Base-by-base conservation (phyloP, 305 asterid genomes). In the Withania somnifera region DNA sequence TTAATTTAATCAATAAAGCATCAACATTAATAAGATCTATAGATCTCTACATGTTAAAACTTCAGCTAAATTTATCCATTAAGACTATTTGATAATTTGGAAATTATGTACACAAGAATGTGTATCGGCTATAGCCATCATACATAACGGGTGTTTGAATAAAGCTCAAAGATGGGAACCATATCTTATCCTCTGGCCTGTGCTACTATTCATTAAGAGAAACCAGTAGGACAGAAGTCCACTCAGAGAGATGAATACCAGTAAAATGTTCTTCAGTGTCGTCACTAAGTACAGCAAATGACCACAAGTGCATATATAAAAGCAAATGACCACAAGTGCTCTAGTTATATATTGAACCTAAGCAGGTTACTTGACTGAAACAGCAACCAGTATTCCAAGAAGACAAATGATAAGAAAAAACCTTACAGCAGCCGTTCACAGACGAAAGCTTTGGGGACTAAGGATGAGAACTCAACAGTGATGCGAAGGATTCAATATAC, bases 401-500 rank as follows among this genome's bases (percentile, higher is more conserved):
- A 64, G 80, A 75, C 17, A 30, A n/a, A 19, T 19, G 28, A 28
- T 14, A 28, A n/a, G n/a, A n/a, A 51, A 17, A 73, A 26, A 4
- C 63, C 47, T n/a, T 50, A 53, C 80, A 76, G 45, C 63, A 50
- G 26, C 47, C 28, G 1, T 75, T 75, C 42, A 51, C 47, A 5
- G 40, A 71, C 50, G 83, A 84, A 79, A 77, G 81, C 78, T 17
- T 34, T 66, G 24, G 3, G 56, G 54, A 77, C 76, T 50, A 50
- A 73, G 64, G 52, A 80, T 57, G 38, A 58, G 67, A 61, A 88
- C 91, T 87, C 87, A 95, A 97, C 90, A 88, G 77, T 57, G 94
- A 85, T 24, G 95, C 90, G 87, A 95, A 87, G 75, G 86, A 87
- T 80, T 91, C 96, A 83, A 90, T 85, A 88, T 91, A 93, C 87